Percentiles rank a stretch among this genome's conserved stretches.
These are phyloP conservation scores for Paraconiothyrium brasiliense DNA, from an alignment of 2,329 filamentous ascomycete genomes.

Conservation along the genomic window DNA sequence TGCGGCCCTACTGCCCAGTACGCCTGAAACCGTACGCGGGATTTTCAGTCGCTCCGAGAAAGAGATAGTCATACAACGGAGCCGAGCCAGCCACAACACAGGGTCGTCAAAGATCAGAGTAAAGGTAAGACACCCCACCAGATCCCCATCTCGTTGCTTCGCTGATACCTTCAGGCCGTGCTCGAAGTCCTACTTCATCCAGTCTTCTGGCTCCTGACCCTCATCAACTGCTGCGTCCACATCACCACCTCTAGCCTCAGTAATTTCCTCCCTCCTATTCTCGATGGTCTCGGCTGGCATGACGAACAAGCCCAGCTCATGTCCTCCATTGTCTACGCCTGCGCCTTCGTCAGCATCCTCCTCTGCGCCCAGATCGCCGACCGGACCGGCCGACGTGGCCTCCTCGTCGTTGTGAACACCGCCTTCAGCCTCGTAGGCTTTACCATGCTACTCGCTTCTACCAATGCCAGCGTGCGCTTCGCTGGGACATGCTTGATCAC, in stretches of 20 bases:
- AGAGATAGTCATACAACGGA: neutral
- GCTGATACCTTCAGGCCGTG: neutral
- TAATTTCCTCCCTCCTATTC: slow-evolving; percentile 2
- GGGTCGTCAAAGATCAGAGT: neutral
- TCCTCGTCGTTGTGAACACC: neutral
- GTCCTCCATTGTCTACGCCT: slow-evolving; percentile 3
- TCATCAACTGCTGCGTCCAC: slow-evolving; percentile 2
- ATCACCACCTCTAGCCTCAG: slow-evolving; percentile 2
- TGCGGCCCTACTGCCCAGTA: neutral
- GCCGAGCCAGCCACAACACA: slow-evolving; percentile 1
- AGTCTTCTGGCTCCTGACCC: neutral
- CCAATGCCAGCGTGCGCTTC: neutral
- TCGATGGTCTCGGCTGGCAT: slow-evolving; percentile 1
- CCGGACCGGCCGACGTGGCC: neutral
- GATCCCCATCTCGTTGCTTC: too few species aligned
- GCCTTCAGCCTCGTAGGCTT: slow-evolving; percentile 2
- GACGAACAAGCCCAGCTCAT: slow-evolving; percentile 6
- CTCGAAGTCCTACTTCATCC: neutral
- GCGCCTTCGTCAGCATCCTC: slow-evolving; percentile 4
- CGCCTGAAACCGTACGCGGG: neutral
- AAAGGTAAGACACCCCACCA: neutral
- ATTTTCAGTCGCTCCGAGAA: neutral
- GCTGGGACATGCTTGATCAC: neutral
- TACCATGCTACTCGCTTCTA: slow-evolving; percentile 2
- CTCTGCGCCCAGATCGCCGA: slow-evolving; percentile 1